Conservation (phyloP, 176 grass and related monocot genomes). For the Juncus inflexus region DNA sequence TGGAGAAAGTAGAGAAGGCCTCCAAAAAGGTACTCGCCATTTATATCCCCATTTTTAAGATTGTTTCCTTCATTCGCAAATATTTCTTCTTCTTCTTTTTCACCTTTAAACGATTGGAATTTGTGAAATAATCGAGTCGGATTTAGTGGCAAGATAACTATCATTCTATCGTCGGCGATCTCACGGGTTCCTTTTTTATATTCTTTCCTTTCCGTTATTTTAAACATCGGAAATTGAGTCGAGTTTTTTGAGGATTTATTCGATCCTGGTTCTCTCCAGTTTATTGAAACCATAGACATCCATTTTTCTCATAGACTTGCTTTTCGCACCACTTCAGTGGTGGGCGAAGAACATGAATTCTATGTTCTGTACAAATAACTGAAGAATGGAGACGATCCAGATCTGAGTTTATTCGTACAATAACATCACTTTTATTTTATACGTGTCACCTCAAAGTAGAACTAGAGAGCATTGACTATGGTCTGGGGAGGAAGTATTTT, state of each 20-base stretch:
- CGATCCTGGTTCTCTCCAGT: slow-evolving; percentile 5
- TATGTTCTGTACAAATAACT: background rate
- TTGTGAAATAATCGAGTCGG: background rate
- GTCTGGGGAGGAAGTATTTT: too few relatives aligned
- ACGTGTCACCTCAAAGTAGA: too few relatives aligned
- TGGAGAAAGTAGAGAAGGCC: slow-evolving; percentile 26
- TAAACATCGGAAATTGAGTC: too few relatives aligned
- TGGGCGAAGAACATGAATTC: too few relatives aligned
- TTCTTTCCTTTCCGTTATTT: background rate
- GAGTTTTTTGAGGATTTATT: background rate
- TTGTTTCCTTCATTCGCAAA: background rate
- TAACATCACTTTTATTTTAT: too few relatives aligned
- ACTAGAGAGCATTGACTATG: too few relatives aligned
- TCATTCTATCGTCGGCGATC: background rate
- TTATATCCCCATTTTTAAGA: background rate
- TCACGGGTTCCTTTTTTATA: slow-evolving; percentile 1
- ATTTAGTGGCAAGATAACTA: background rate
- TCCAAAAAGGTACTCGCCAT: slow-evolving; percentile 26
- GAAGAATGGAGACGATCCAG: background rate
- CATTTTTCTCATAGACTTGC: background rate
- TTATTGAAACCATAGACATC: background rate
- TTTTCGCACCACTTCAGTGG: background rate
- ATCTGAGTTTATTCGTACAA: background rate
- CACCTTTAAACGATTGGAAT: background rate
- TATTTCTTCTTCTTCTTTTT: background rate